phyloP scores from a whole-genome alignment of 805 yeast species.

The Hanseniaspora hatyaiensis region DNA sequence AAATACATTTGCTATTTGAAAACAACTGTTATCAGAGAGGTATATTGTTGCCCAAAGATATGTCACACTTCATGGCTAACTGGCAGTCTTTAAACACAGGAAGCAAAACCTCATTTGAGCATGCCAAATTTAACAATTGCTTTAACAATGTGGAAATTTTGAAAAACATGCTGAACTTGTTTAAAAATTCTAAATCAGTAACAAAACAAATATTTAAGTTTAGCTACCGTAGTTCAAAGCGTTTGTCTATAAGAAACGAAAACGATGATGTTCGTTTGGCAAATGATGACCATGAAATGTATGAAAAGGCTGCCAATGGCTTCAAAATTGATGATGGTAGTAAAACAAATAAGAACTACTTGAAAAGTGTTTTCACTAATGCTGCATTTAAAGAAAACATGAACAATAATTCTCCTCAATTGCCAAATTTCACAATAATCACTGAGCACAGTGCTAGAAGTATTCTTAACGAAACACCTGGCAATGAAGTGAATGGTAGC shows the following conservation, averaged over 20 bases:
- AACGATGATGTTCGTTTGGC: no score
- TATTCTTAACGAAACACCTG: slow-evolving; percentile 9
- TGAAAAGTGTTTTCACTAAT: background rate
- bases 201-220: slow-evolving; percentile 14
- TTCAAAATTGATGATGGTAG: background rate
- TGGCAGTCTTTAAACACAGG: background rate
- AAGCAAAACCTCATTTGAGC: background rate
- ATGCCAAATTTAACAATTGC: background rate
- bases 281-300: no score
- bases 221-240: background rate
- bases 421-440: slow-evolving; percentile 13
- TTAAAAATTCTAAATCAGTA: slow-evolving; percentile 3
- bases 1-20: background rate
- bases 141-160: background rate
- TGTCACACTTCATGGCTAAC: slow-evolving; percentile 2
- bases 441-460: slow-evolving; percentile 16
- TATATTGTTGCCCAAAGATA: background rate
- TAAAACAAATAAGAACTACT: background rate
- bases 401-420: background rate
- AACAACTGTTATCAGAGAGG: slow-evolving; percentile 7
- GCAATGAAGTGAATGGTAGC: no score
- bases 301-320: no score
- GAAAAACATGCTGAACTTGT: background rate
- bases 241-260: background rate
- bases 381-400: background rate